Conservation (phyloP, 2,329 filamentous ascomycete genomes). For the Cytospora schulzeri region DNA sequence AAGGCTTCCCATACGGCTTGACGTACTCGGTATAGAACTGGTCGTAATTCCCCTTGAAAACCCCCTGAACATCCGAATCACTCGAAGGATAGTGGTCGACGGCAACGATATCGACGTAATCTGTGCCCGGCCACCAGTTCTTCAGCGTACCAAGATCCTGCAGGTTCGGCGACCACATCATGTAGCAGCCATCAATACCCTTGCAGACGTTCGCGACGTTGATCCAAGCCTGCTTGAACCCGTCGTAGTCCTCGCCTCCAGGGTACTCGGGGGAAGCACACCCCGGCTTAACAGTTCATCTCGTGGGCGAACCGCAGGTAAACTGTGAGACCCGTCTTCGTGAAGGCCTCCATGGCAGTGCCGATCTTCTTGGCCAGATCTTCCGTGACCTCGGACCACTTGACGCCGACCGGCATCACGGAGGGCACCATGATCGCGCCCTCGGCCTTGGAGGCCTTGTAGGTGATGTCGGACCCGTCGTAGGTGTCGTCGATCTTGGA, state of each 20-base stretch:
- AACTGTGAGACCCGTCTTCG: constrained; percentile 26
- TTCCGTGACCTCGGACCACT: constrained; percentile 24
- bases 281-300: constrained; percentile 30
- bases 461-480: constrained; percentile 29
- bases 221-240: constrained; percentile 26
- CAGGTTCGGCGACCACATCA: constrained; percentile 30
- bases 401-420: constrained; percentile 32
- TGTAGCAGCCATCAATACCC: constrained; percentile 24
- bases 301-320: constrained; percentile 32
- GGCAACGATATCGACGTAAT: constrained; percentile 30
- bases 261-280: constrained; percentile 23
- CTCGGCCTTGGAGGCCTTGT: constrained; percentile 24
- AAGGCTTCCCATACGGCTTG: constrained; percentile 24
- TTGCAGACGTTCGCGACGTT: constrained; percentile 26
- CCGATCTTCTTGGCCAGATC: constrained; percentile 26
- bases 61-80: constrained; percentile 6
- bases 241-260: constrained; percentile 22
- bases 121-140: constrained; percentile 29
- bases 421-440: constrained; percentile 32
- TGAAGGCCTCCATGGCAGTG: constrained; percentile 26
- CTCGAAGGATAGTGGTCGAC: constrained; percentile 27
- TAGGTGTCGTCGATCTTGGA: constrained; percentile 30
- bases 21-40: constrained; percentile 19
- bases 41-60: constrained; percentile 17
- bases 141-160: constrained; percentile 26